A percentile compares a stretch with the other conserved stretches of the same genome.
phyloP scores from a whole-genome alignment of 495 filamentous ascomycete species.

The Hypoxylon crocopeplum region DNA sequence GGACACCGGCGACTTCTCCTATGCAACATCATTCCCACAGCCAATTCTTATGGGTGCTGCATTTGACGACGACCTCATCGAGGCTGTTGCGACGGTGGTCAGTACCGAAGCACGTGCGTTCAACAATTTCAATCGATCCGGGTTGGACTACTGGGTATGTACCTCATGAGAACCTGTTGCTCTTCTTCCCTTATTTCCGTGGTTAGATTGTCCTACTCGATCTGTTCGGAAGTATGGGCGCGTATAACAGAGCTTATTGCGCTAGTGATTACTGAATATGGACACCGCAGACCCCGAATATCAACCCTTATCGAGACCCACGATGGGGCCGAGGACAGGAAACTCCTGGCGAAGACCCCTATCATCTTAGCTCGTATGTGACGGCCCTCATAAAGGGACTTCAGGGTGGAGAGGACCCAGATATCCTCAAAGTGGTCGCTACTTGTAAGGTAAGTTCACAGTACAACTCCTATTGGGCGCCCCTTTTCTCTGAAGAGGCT shows the following conservation, averaged over 20 bases:
- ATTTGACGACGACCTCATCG: constrained; percentile 65
- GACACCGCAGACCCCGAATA: constrained; percentile 61
- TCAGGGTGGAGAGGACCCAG: constrained; percentile 56
- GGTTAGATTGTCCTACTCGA: background rate
- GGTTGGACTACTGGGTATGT: constrained; percentile 59
- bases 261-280: constrained; percentile 3
- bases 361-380: constrained; percentile 60
- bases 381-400: constrained; percentile 63
- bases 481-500: too few species aligned
- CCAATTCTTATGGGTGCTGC: constrained; percentile 65
- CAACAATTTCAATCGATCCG: constrained; percentile 61
- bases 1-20: constrained; percentile 56
- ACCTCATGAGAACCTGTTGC: too few species aligned
- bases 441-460: constrained; percentile 52
- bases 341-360: constrained; percentile 67
- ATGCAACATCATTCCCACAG: constrained; percentile 66
- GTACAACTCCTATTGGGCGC: too few species aligned
- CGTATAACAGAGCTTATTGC: background rate
- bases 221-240: too few species aligned
- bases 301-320: constrained; percentile 66
- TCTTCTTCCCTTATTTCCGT: background rate
- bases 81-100: constrained; percentile 61
- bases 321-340: constrained; percentile 67
- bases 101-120: constrained; percentile 68
- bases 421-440: constrained; percentile 55